These are phyloP conservation scores for Poa pratensis DNA, from an alignment of 176 grass and related monocot species.

Conservation along the genomic window DNA sequence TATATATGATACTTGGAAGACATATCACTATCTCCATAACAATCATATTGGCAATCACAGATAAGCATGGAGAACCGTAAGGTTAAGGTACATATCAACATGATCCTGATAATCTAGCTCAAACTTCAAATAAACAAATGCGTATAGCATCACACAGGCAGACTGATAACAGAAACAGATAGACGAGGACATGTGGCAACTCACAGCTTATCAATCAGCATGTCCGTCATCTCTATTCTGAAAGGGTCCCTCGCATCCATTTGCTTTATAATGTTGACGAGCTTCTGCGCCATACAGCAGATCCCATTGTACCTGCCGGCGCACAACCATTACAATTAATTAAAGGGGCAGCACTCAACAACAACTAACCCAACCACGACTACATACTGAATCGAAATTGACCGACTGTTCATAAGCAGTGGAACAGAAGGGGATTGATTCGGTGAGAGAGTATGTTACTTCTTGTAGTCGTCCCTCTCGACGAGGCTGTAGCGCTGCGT, in stretches of 20 bases:
- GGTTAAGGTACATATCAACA: background rate
- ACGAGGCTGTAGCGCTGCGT: constrained; percentile 20
- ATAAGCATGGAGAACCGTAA: background rate
- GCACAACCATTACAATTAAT: background rate
- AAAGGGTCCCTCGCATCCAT: constrained; percentile 80
- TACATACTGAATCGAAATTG: background rate
- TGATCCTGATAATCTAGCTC: background rate
- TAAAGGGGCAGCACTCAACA: background rate
- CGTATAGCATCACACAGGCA: background rate
- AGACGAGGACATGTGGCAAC: background rate
- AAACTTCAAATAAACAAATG: constrained; percentile 3
- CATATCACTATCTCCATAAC: background rate
- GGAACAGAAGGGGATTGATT: background rate
- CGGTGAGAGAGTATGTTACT: background rate
- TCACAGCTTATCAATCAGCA: constrained; percentile 77
- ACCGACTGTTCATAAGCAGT: background rate
- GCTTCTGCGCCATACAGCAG: constrained; percentile 66
- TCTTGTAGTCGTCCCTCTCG: constrained; percentile 33
- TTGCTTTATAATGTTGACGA: constrained; percentile 73
- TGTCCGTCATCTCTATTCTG: constrained; percentile 72
- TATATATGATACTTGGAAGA: too few species aligned
- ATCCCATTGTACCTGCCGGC: constrained; percentile 55
- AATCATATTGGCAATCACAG: background rate
- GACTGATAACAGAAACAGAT: background rate
- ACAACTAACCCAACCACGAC: too few species aligned